Conservation (phyloP, 768 basidiomycete species). For the Candolleomyces eurysporus region DNA sequence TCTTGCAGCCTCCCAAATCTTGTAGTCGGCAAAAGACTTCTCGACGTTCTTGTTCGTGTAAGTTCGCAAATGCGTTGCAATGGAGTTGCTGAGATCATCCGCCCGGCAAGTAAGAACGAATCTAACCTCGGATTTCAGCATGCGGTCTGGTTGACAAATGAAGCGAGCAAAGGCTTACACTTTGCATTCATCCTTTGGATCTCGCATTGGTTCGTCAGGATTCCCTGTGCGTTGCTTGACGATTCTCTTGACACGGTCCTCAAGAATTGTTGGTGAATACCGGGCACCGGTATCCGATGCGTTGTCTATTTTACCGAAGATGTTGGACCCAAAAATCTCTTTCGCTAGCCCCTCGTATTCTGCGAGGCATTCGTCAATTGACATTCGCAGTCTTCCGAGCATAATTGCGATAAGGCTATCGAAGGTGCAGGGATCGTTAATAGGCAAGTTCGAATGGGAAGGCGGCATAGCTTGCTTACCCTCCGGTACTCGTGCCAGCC, state of each 20-base stretch:
- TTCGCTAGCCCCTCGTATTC: constrained; percentile 25
- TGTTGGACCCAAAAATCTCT: constrained; percentile 23
- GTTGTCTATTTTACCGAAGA: neutral
- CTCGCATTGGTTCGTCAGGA: constrained; percentile 24
- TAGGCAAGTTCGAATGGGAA: neutral
- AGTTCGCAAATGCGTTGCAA: constrained; percentile 24
- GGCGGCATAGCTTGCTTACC: constrained; percentile 14
- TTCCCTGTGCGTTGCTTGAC: constrained; percentile 17
- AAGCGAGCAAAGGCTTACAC: constrained; percentile 20
- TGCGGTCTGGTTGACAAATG: neutral
- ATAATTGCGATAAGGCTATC: constrained; percentile 33
- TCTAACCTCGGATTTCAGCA: neutral
- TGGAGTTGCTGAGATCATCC: constrained; percentile 22
- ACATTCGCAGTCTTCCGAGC: constrained; percentile 35
- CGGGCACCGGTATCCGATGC: constrained; percentile 20
- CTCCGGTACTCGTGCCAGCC: constrained; percentile 33
- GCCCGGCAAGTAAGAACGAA: constrained; percentile 20
- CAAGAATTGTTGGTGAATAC: constrained; percentile 22
- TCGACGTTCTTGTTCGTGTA: constrained; percentile 20
- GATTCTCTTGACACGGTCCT: constrained; percentile 22
- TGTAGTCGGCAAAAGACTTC: constrained; percentile 19
- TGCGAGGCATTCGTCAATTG: constrained; percentile 30
- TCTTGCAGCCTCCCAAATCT: constrained; percentile 33
- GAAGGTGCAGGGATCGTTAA: neutral
- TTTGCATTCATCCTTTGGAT: constrained; percentile 26